Evolutionary conservation across 805 yeast species (phyloP).

Genomic region (Ogataea degrootiae): DNA sequence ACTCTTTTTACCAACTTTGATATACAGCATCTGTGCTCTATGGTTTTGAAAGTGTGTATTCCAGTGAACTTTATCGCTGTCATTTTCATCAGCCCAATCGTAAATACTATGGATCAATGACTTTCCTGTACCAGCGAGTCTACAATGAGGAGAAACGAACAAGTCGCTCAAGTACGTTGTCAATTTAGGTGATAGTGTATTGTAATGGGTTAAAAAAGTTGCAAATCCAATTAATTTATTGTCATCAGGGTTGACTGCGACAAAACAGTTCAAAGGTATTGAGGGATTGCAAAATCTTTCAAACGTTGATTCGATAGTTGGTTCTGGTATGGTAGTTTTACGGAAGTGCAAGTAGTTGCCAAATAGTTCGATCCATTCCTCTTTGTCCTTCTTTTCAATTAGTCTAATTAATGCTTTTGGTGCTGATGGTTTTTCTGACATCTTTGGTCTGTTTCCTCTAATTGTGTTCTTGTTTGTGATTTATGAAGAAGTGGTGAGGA

Average conservation of each 20-base stretch:
- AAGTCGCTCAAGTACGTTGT: slow-evolving; percentile 45
- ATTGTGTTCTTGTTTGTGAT: too few species aligned
- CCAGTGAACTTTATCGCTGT: slow-evolving; percentile 43
- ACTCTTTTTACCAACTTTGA: slow-evolving; percentile 40
- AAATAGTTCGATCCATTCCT: slow-evolving; percentile 41
- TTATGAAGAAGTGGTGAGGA: too few species aligned
- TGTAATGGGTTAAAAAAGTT: slow-evolving; percentile 40
- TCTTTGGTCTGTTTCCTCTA: background rate
- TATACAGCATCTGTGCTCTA: slow-evolving; percentile 49
- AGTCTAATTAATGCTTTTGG: slow-evolving; percentile 31
- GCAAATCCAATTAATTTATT: slow-evolving; percentile 44
- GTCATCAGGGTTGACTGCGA: slow-evolving; percentile 34
- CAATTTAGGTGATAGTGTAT: slow-evolving; percentile 44
- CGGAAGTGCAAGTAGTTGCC: slow-evolving; percentile 41
- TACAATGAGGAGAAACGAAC: slow-evolving; percentile 35
- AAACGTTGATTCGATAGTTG: slow-evolving; percentile 38
- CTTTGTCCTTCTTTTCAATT: slow-evolving; percentile 35
- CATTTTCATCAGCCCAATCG: slow-evolving; percentile 38
- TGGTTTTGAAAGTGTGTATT: slow-evolving; percentile 47
- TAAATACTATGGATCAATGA: slow-evolving; percentile 43
- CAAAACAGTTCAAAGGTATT: slow-evolving; percentile 42
- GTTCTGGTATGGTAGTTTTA: slow-evolving; percentile 31
- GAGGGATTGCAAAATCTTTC: slow-evolving; percentile 37
- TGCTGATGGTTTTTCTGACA: background rate
- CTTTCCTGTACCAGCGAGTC: slow-evolving; percentile 44